Conservation (phyloP, 2,329 filamentous ascomycete species). For the Monascus ruber region DNA sequence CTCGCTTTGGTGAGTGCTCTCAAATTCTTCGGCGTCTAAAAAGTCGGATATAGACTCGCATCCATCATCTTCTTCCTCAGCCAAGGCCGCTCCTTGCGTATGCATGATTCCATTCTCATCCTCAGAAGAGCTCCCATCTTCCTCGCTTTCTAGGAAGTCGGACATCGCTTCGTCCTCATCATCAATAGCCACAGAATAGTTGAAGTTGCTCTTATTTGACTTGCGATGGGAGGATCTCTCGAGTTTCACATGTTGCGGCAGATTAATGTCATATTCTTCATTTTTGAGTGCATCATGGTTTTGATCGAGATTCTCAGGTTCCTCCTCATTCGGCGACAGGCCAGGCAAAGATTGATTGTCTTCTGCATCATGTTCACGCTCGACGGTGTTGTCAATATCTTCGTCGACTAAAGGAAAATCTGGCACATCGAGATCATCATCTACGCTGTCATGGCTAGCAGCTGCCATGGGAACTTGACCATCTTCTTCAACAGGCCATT, state of each 20-base stretch:
- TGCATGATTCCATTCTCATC: neutral
- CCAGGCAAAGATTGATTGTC: neutral
- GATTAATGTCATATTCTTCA: neutral
- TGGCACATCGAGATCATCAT: neutral
- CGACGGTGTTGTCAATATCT: neutral
- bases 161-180: conserved; percentile 1
- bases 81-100: neutral
- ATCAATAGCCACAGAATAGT: neutral
- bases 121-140: neutral
- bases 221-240: no score
- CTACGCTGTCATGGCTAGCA: neutral
- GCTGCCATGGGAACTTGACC: no score
- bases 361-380: neutral
- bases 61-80: neutral
- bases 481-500: neutral
- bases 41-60: neutral
- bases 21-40: neutral
- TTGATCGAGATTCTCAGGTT: neutral
- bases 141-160: neutral
- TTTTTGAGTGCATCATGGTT: neutral
- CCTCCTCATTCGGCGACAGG: neutral
- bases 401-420: neutral
- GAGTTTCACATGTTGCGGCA: no score
- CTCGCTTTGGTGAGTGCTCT: neutral
- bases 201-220: neutral